Conservation (phyloP, 2,329 filamentous ascomycete species). For the Coleophoma eucalyptorum region DNA sequence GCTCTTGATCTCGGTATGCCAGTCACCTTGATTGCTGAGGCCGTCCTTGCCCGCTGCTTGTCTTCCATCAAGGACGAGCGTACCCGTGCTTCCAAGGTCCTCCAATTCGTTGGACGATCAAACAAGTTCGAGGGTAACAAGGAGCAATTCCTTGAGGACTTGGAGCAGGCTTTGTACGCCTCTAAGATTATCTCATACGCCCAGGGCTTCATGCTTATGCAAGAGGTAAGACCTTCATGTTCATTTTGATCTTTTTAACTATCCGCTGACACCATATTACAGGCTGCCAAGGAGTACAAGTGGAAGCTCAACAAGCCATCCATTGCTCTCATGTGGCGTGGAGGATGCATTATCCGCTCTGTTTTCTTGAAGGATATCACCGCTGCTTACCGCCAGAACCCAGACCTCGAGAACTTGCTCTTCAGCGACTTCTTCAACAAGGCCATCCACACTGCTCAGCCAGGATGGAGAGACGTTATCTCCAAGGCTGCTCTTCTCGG, state of each 20-base stretch:
- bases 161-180: slow-evolving; percentile 97
- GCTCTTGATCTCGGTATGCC: slow-evolving; percentile 97
- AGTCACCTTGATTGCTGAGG: slow-evolving; percentile 95
- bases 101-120: slow-evolving; percentile 68
- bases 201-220: slow-evolving; percentile 99
- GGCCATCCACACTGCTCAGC: slow-evolving; percentile 95
- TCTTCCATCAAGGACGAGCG: slow-evolving; percentile 94
- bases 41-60: slow-evolving; percentile 91
- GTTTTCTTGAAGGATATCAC: slow-evolving; percentile 99
- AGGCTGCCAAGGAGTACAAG: slow-evolving; percentile 91
- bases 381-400: slow-evolving; percentile 88
- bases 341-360: slow-evolving; percentile 99
- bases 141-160: slow-evolving; percentile 90
- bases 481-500: slow-evolving; percentile 89
- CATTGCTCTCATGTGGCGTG: slow-evolving; percentile 99
- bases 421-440: slow-evolving; percentile 99
- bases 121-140: slow-evolving; percentile 86
- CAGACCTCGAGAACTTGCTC: slow-evolving; percentile 94
- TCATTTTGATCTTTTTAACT: slow-evolving; percentile 1
- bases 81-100: slow-evolving; percentile 72
- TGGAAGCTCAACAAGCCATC: slow-evolving; percentile 99
- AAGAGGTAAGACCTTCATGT: slow-evolving; percentile 63
- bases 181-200: slow-evolving; percentile 99
- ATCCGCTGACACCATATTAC: slow-evolving; percentile 20
- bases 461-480: slow-evolving; percentile 87